Evolutionary conservation across 2,329 filamentous ascomycete species (phyloP), one percentile per base, ranked within the genome.

Genomic region (Fusarium buharicum): DNA sequence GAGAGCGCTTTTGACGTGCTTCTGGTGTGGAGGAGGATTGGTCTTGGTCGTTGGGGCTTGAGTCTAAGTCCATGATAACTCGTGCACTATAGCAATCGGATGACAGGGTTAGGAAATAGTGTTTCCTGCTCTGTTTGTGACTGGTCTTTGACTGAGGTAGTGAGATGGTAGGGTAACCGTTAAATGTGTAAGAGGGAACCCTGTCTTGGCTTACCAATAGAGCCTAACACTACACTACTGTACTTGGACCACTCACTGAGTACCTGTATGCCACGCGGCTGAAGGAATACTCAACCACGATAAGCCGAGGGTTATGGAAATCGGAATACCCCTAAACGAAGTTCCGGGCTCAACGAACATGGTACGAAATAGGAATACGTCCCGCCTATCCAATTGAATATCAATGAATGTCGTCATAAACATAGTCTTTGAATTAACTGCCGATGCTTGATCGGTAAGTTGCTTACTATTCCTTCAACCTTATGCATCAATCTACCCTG

Each of bases 1-100:
- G 77, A 17, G 75, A 77, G 22, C 83, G 79, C 69, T 83, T 84
- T 37, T 74, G 69, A 18, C 61, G 61, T 6, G 52, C 50, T 31
- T 64, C 59, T 6, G 61, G 65, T 13, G 61, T n/a, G n/a, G n/a
- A 50, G 14, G 69, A 64, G 22, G 65, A 62, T 33, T 59, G 43
- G 18, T 61, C 55, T 6, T 53, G 54, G 28, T 67, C 67, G 43
- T 62, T 66, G 11, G 64, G 64, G 50, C 63, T 70, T 4, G 66
- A 62, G 13, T 69, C 65, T 20, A 64, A 36, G 13, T 68, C 50
- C 56, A 60, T 68, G 22, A 38, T 9, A 27, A 12, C 6, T 7
- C 10, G 2, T 28, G 12, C 4, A 10, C 12, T 11, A 11, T 28
- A 13, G 10, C 12, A 13, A 8, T 24, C 22, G 22, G 8, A 8